Evolutionary conservation across 2,329 filamentous ascomycete species (phyloP), one percentile per base, ranked within the genome.

Genomic region (Rosellinia necatrix): DNA sequence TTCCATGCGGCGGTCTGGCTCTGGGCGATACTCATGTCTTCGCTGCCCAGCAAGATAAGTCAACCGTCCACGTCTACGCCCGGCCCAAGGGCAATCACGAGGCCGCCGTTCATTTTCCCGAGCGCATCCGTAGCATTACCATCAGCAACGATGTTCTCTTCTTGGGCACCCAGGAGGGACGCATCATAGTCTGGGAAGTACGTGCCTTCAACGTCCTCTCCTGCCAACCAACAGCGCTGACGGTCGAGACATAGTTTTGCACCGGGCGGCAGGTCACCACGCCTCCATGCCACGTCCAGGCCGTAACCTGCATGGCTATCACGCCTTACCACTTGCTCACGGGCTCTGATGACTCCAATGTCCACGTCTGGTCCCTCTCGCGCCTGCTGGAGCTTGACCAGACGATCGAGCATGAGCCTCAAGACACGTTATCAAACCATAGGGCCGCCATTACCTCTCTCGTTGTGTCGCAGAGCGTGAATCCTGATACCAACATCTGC

Each of bases 181-280:
- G 92, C 53, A 74, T 97, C 63, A 89, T 96, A 66, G 74, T 96
- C 2, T 99, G 94, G 94, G 94, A 99, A 87, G 91, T 94, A 71
- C 73, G 75, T 72, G 55, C 46, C 9, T 27, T 43, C 12, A n/a
- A 12, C 24, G 7, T 30, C 27, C 6, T 21, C 19, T 29, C 34
- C 9, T 32, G 19, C 30, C 19, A 30, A 51, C 50, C 9, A 59
- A 61, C 57, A 56, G 59, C 67, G 59, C 53, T 64, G 32, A 64
- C 54, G 19, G 51, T 38, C 6, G 24, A 34, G 58, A 29, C 21
- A 19, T 66, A 91, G 88, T 83, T 85, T 30, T 86, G 82, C 69
- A 92, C 90, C 8, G 91, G 91, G 50, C 81, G 91, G 56, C 84
- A 90, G 68, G 79, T 92, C 47, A 87, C 87, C 6, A 92, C 90